Base-by-base conservation (phyloP, 371 early-diverging fungal genomes). In the Apophysomyces trapeziformis region DNA sequence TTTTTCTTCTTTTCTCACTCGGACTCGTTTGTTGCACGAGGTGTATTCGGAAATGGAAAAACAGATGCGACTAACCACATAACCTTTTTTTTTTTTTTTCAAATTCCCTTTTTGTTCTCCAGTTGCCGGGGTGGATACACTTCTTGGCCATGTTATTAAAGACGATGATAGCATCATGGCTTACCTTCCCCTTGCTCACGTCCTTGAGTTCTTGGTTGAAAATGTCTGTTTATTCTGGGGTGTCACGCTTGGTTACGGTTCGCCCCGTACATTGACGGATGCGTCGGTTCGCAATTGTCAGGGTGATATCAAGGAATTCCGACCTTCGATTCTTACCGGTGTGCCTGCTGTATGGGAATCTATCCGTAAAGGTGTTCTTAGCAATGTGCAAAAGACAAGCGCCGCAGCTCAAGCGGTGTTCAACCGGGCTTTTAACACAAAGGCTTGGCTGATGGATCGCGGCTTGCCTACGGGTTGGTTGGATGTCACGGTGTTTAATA, bases 161-260 rank as follows among this genome's bases (percentile, higher is more conserved):
- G 54, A 64, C 26, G 74, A 76, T 18, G 86, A 84, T 44, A 63
- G 68, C 9, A 81, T 93, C 65, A 76, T 95, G 62, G 91, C 91
- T 9, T 94, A 92, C 73, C 81, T 96, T 32, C 96, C 96, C 5
- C 75, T 93, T 1, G 93, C 94, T 21, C 96, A 97, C 79, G 88
- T 87, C 0, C 80, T 89, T 63, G 91, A 92, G 57, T 83, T 90
- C 69, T 70, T 89, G 36, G 89, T 90, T 38, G 89, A 91, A 65
- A 71, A 65, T 44, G 39, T 71, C 7, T 67, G 66, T 57, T n/a
- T 92, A 5, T 84, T 79, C 54, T 77, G 72, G 63, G 91, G 91
- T 57, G 68, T 85, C 38, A 68, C 75, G 7, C 74, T 96, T 16
- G 93, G 92, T 1, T 96, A 92, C 75, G 96, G 91, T 37, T 74